Base-by-base conservation (phyloP, 2,329 filamentous ascomycete genomes). In the Knufia fluminis region DNA sequence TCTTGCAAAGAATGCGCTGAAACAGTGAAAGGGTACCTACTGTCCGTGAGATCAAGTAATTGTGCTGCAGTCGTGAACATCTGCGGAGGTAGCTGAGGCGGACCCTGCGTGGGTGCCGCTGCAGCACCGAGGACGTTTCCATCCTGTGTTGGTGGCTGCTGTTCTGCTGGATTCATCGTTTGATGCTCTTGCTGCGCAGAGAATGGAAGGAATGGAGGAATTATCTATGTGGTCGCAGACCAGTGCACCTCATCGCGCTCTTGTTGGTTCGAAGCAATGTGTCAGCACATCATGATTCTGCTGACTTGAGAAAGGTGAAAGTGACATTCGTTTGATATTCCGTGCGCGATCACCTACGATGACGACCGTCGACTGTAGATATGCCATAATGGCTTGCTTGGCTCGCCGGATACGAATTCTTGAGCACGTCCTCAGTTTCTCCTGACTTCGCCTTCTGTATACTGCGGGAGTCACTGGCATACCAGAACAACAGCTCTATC, bases 31-130 rank as follows among this genome's bases (percentile, higher is more conserved):
- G 44, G 40, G 52, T 61, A 62, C 86, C 74, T 80, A 97, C 91
- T 98, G 72, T 98, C 92, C 61, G 92, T 97, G 62, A 98, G 77
- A 66, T 98, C 92, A 52, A 98, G 74, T 52, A 98, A 75, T 73
- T 97, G 92, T 48, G 92, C 90, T 26, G 92, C 92, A 26, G 92
- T 98, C 16, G 92, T 94, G 71, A 98, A 98, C 85, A 97, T 96
- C 73, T 98, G 91, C 52, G 90, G 90, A 12, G 71, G 71, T 49
- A 74, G 62, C 57, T 74, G 71, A 19, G 71, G 71, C 14, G 68
- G 66, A 2, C 69, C 70, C 40, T 67, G 64, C 17, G 59, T 57
- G 17, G 58, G 55, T n/a, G 41, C 48, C 42, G 50, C 46, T 14
- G 49, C 53, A 1, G 52, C 38, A 10, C 52, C 51, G 7, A 55